Percentiles rank a stretch among this genome's conserved stretches.
These are phyloP conservation scores for Ogataea allantospora DNA, from an alignment of 805 yeast species.

Conservation along the genomic window DNA sequence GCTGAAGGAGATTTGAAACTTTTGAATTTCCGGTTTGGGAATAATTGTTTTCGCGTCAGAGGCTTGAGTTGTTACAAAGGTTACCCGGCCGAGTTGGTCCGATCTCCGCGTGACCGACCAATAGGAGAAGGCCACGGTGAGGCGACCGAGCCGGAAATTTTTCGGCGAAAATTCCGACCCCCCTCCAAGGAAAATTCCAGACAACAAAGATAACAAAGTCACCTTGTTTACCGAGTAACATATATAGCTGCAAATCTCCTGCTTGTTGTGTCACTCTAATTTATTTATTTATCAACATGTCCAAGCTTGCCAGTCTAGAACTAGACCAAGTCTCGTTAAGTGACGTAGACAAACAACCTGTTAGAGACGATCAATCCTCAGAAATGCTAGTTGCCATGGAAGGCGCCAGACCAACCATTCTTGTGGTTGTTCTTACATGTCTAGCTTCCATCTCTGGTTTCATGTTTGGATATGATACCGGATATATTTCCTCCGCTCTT, in stretches of 20 bases:
- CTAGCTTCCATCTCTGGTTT: constrained; percentile 90
- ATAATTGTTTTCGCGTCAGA: constrained; percentile 11
- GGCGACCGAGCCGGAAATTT: constrained; percentile 3
- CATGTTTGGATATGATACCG: constrained; percentile 97
- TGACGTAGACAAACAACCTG: constrained; percentile 5
- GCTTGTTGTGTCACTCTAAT: not conserved
- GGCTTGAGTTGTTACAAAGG: not conserved
- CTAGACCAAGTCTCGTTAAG: constrained; percentile 1
- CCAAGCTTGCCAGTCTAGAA: not conserved
- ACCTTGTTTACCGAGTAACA: not conserved
- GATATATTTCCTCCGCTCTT: constrained; percentile 91
- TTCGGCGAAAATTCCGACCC: constrained; percentile 17
- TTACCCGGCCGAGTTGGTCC: constrained; percentile 1
- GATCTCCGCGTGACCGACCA: constrained; percentile 2
- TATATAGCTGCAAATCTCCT: not conserved
- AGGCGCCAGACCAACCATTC: constrained; percentile 53
- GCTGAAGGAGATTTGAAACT: constrained; percentile 12
- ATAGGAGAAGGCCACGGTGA: constrained; percentile 6
- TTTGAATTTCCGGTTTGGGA: constrained; percentile 8
- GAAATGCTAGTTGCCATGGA: constrained; percentile 28
- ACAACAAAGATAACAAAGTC: constrained; percentile 3
- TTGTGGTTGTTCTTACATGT: constrained; percentile 67
- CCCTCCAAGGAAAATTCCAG: constrained; percentile 13
- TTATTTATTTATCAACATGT: not conserved
- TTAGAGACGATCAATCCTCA: constrained; percentile 8